phyloP scores from a whole-genome alignment of 805 yeast species.

The Isabelozyma rhagii region DNA sequence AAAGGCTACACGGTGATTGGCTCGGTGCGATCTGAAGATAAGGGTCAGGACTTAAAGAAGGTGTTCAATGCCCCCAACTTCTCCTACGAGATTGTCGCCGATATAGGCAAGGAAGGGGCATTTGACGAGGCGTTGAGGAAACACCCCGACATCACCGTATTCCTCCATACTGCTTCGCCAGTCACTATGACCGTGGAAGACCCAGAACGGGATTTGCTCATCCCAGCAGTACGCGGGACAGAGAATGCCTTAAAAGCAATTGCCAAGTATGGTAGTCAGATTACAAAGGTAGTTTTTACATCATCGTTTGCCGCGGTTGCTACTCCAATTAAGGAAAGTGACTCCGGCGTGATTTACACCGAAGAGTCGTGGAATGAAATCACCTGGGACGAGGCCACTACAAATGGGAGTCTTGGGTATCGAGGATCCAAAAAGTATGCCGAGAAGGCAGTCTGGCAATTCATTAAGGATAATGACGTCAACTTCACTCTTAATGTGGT shows the following conservation, averaged over 20 bases:
- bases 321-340: conserved; percentile 1
- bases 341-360: neutral
- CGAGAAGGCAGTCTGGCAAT: conserved; percentile 6
- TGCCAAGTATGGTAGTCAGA: conserved; percentile 37
- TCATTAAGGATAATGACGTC: conserved; percentile 7
- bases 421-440: conserved; percentile 10
- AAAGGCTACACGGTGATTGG: conserved; percentile 42
- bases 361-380: conserved; percentile 12
- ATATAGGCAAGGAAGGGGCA: conserved; percentile 13
- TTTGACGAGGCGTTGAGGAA: conserved; percentile 19
- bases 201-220: conserved; percentile 21
- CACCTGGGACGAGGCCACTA: conserved; percentile 9
- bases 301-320: conserved; percentile 6
- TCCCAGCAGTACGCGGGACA: conserved; percentile 62
- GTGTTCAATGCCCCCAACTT: conserved; percentile 3
- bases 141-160: conserved; percentile 19
- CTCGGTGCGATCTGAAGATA: conserved; percentile 39
- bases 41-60: conserved; percentile 7
- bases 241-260: conserved; percentile 44
- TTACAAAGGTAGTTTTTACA: conserved; percentile 6
- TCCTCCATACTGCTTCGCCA: conserved; percentile 27
- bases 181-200: conserved; percentile 12
- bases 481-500: conserved; percentile 8
- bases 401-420: conserved; percentile 5
- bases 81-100: conserved; percentile 18